phyloP scores from a whole-genome alignment of 192 early-diverging fungal genomes.

The Kappamyces sp. region DNA sequence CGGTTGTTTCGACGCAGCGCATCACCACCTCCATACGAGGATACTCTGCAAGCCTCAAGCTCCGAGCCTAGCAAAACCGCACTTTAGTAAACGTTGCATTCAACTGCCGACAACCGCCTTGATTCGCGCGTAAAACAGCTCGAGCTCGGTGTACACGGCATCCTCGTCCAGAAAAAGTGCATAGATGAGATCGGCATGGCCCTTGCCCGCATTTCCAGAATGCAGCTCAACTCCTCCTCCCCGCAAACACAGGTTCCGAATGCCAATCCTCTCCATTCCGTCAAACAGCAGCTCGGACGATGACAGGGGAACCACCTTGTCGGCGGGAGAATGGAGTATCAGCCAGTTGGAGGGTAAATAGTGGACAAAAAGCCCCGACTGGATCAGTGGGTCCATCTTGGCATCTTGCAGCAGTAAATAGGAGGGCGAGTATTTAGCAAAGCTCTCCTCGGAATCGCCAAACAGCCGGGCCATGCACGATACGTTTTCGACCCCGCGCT shows the following conservation, averaged over 20 bases:
- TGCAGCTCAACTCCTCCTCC: too few relatives aligned
- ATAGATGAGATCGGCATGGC: not conserved
- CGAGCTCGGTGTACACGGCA: not conserved
- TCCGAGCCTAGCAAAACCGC: too few relatives aligned
- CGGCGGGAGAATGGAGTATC: not conserved
- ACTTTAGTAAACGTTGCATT: too few relatives aligned
- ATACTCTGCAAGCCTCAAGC: too few relatives aligned
- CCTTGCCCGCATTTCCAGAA: not conserved
- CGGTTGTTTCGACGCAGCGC: too few relatives aligned
- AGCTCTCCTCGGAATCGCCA: not conserved
- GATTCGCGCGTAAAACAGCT: slow-evolving; percentile 4
- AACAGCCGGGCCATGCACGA: slow-evolving; percentile 30
- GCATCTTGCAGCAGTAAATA: not conserved
- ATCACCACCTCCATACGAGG: too few relatives aligned
- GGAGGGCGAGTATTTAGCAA: not conserved
- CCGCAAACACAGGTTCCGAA: too few relatives aligned
- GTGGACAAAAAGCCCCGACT: not conserved
- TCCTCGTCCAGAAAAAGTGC: not conserved
- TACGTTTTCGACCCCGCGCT: slow-evolving; percentile 33
- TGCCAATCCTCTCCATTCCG: not conserved
- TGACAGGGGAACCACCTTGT: slow-evolving; percentile 10
- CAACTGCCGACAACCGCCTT: too few relatives aligned
- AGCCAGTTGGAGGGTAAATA: slow-evolving; percentile 10
- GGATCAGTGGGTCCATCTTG: not conserved
- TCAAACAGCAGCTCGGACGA: not conserved